Conservation (phyloP, 1,284 basidiomycete species). For the Ustilago xerochloae region DNA sequence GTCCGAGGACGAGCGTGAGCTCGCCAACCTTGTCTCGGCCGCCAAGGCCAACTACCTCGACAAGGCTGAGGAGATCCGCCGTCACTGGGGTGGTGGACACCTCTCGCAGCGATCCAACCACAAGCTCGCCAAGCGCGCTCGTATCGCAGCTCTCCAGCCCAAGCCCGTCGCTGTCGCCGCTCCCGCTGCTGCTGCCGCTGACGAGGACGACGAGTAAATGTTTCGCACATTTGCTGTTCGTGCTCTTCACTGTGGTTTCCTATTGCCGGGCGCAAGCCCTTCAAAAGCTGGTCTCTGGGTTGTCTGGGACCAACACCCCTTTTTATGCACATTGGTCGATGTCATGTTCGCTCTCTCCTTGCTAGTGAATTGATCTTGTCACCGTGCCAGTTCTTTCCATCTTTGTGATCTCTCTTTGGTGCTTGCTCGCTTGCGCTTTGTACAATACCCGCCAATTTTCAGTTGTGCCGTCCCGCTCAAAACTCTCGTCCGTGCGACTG, state of each 20-base stretch:
- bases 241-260: not conserved
- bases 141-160: conserved; percentile 75
- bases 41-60: conserved; percentile 96
- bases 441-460: conserved; percentile 37
- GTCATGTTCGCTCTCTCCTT: conserved; percentile 34
- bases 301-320: conserved; percentile 24
- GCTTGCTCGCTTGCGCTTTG: conserved; percentile 28
- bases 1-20: conserved; percentile 92
- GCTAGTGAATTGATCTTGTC: conserved; percentile 45
- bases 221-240: conserved; percentile 21
- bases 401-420: conserved; percentile 19
- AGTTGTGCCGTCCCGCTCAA: conserved; percentile 12
- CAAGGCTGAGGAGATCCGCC: conserved; percentile 91
- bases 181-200: conserved; percentile 33
- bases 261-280: conserved; percentile 11
- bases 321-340: conserved; percentile 16
- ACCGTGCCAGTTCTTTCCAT: conserved; percentile 9
- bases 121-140: conserved; percentile 93
- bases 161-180: conserved; percentile 43
- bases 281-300: conserved; percentile 40
- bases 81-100: conserved; percentile 94
- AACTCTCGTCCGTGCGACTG: not conserved
- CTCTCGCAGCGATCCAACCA: conserved; percentile 92
- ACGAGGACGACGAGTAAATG: conserved; percentile 50
- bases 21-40: conserved; percentile 89